Evolutionary conservation across 139 green algal genomes (phyloP).

Genomic region (Volvox africanus): DNA sequence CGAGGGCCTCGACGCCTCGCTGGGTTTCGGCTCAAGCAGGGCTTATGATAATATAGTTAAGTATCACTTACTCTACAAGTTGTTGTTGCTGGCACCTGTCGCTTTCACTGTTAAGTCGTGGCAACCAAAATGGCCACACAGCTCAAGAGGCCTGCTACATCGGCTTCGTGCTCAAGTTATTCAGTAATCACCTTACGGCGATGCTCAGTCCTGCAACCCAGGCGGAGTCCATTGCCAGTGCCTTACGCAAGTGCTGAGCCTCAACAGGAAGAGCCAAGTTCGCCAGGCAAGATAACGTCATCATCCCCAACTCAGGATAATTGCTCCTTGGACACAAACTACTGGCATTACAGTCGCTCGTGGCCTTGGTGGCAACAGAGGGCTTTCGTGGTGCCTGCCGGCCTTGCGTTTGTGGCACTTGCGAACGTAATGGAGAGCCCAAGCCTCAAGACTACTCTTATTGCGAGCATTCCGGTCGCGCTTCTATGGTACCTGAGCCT

Average conservation of each 20-base stretch:
- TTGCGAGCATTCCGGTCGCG: slow-evolving; percentile 32
- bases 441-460: slow-evolving; percentile 41
- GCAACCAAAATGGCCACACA: too few relatives aligned
- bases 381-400: slow-evolving; percentile 16
- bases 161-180: background rate
- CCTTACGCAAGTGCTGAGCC: background rate
- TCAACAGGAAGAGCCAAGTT: background rate
- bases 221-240: background rate
- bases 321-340: slow-evolving; percentile 41
- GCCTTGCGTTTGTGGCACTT: slow-evolving; percentile 14
- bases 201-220: background rate
- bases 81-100: too few relatives aligned
- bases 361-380: slow-evolving; percentile 35
- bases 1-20: too few relatives aligned
- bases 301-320: background rate
- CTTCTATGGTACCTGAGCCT: slow-evolving; percentile 45
- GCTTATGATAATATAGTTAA: too few relatives aligned
- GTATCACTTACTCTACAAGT: too few relatives aligned
- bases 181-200: background rate
- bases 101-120: too few relatives aligned
- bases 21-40: too few relatives aligned
- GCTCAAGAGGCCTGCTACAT: too few relatives aligned
- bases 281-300: background rate
- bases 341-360: slow-evolving; percentile 37
- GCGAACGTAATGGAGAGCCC: slow-evolving; percentile 27